phyloP scores from a whole-genome alignment of 2,329 filamentous ascomycete genomes.

The Monosporascus sp. region DNA sequence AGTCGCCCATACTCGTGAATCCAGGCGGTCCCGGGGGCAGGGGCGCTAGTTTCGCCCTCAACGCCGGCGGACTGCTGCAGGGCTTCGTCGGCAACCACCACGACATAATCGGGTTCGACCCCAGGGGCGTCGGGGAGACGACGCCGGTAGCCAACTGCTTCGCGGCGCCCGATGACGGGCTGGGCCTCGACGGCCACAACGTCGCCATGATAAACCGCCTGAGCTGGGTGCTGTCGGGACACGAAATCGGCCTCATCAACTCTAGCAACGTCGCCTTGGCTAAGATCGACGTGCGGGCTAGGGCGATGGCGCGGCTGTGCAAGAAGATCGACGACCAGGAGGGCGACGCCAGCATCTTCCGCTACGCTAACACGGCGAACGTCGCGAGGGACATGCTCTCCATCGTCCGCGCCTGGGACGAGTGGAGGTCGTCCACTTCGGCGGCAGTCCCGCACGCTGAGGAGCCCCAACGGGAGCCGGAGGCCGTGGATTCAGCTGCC shows the following conservation, averaged over 20 bases:
- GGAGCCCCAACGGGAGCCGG: constrained; percentile 5
- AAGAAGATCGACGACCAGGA: constrained; percentile 20
- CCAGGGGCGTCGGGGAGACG: constrained; percentile 37
- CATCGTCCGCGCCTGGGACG: constrained; percentile 35
- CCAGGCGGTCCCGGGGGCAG: constrained; percentile 43
- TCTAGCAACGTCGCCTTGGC: constrained; percentile 27
- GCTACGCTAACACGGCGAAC: constrained; percentile 27
- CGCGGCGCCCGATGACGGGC: constrained; percentile 13
- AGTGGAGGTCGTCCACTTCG: constrained; percentile 19
- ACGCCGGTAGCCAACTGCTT: constrained; percentile 37
- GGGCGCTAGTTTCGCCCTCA: constrained; percentile 27
- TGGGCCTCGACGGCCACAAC: constrained; percentile 19
- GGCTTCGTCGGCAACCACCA: constrained; percentile 32
- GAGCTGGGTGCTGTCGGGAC: constrained; percentile 25
- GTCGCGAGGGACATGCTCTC: constrained; percentile 35
- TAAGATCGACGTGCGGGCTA: constrained; percentile 22
- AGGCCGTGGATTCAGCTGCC: constrained; percentile 1
- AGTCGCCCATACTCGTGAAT: constrained; percentile 38
- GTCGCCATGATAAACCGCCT: constrained; percentile 27
- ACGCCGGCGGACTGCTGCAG: constrained; percentile 26
- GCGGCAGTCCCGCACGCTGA: constrained; percentile 1
- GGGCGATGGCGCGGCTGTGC: constrained; percentile 29
- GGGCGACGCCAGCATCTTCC: constrained; percentile 27
- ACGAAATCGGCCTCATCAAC: constrained; percentile 30
- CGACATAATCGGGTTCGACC: constrained; percentile 44